phyloP scores from a whole-genome alignment of 306 rosid species.

The Rubus idaeus region DNA sequence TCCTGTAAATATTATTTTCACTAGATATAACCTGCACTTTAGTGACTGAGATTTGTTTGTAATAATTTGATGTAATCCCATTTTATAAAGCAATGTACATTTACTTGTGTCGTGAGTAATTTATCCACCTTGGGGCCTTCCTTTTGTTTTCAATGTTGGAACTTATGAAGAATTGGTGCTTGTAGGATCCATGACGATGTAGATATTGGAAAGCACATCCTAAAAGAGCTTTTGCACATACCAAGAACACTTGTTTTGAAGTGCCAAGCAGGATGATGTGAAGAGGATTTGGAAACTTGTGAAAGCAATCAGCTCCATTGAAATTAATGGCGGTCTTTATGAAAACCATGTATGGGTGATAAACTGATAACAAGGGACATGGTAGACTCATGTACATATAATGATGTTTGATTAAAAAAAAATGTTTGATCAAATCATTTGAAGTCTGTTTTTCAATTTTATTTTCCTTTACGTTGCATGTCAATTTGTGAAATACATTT shows the following conservation, averaged over 20 bases:
- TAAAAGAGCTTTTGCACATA: not conserved
- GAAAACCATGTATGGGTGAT: constrained; percentile 6
- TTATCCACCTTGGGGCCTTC: not conserved
- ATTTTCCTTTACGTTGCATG: not conserved
- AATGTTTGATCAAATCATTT: not conserved
- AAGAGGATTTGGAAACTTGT: not conserved
- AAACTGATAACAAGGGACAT: not conserved
- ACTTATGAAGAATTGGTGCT: not conserved
- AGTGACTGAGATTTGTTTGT: not conserved
- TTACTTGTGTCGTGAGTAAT: not conserved
- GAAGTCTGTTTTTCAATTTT: not conserved
- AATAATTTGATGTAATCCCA: not conserved
- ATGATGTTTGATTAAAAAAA: not conserved
- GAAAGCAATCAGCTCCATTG: not conserved
- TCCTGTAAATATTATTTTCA: not conserved
- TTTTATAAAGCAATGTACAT: not conserved
- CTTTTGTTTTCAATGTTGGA: not conserved
- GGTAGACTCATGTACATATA: constrained; percentile 11
- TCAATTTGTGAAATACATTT: not conserved
- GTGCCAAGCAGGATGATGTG: not conserved
- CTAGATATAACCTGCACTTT: not conserved
- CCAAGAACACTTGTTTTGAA: not conserved
- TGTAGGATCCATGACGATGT: constrained; percentile 17
- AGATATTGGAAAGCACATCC: not conserved
- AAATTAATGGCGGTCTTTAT: not conserved